Conservation (phyloP, 2,329 filamentous ascomycete species). For the Colletotrichum sojae region DNA sequence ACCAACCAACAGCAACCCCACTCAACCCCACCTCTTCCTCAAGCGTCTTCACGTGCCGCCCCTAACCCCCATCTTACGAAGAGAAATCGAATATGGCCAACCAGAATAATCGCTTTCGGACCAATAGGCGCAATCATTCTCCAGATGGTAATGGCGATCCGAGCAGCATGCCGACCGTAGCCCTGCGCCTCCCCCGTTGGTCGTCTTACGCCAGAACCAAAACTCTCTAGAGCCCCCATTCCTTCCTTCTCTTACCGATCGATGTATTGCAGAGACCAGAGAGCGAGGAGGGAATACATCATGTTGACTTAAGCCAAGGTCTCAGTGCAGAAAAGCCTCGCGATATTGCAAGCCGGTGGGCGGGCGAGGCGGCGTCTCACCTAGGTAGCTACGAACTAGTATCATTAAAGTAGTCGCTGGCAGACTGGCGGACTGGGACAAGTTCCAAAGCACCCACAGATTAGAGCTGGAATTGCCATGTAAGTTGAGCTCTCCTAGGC, state of each 20-base stretch:
- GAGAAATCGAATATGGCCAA: background rate
- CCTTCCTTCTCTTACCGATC: background rate
- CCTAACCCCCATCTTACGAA: background rate
- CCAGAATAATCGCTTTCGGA: slow-evolving; percentile 6
- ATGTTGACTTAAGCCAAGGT: slow-evolving; percentile 4
- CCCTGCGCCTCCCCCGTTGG: slow-evolving; percentile 21
- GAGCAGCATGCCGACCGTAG: background rate
- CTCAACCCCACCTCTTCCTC: background rate
- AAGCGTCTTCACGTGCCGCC: background rate
- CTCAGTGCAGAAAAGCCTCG: background rate
- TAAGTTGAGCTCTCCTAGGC: no score
- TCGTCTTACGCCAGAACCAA: slow-evolving; percentile 3
- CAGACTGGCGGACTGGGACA: no score
- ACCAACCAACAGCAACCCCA: slow-evolving; percentile 5
- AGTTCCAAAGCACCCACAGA: no score
- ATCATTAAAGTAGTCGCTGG: no score
- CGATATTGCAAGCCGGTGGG: background rate
- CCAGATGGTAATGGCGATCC: background rate
- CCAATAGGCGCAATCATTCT: slow-evolving; percentile 3
- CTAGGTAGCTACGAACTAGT: no score
- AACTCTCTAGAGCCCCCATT: background rate
- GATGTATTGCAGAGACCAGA: background rate
- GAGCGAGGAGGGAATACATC: background rate
- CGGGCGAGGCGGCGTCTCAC: no score
- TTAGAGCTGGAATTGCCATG: no score